Percentiles rank a stretch among this genome's conserved stretches.
Conservation (phyloP, 2,329 filamentous ascomycete species). For the Massarina eburnea region DNA sequence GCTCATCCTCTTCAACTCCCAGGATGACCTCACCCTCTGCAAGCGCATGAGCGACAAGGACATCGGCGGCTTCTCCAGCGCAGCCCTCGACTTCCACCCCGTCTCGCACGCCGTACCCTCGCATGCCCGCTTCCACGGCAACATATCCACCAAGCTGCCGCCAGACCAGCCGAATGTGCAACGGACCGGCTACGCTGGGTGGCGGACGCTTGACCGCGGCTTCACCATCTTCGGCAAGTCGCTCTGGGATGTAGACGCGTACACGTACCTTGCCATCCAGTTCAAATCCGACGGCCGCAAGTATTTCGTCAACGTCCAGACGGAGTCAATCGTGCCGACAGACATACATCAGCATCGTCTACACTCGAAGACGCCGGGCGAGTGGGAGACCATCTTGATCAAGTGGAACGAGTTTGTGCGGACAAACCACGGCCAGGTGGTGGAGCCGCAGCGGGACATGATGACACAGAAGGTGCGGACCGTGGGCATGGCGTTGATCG, state of each 20-base stretch:
- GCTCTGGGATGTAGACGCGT: slow-evolving; percentile 88
- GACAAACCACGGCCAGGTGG: slow-evolving; percentile 87
- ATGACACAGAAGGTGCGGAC: slow-evolving; percentile 82
- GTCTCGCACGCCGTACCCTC: slow-evolving; percentile 53
- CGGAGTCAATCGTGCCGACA: slow-evolving; percentile 89
- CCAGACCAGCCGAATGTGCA: slow-evolving; percentile 71
- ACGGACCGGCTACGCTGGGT: slow-evolving; percentile 85
- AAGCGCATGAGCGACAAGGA: slow-evolving; percentile 86
- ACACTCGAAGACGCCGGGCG: slow-evolving; percentile 73
- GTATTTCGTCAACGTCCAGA: slow-evolving; percentile 95
- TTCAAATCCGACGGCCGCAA: slow-evolving; percentile 88
- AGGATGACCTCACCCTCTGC: slow-evolving; percentile 48
- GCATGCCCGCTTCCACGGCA: slow-evolving; percentile 82
- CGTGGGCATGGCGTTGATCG: slow-evolving; percentile 84
- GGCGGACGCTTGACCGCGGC: slow-evolving; percentile 76
- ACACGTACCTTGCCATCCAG: slow-evolving; percentile 81
- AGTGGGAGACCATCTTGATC: slow-evolving; percentile 95
- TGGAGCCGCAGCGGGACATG: slow-evolving; percentile 91
- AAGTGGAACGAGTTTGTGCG: slow-evolving; percentile 91
- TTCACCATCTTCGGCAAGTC: slow-evolving; percentile 82
- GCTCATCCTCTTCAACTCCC: slow-evolving; percentile 64
- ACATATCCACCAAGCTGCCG: slow-evolving; percentile 84
- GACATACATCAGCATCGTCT: slow-evolving; percentile 94
- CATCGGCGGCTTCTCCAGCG: slow-evolving; percentile 82
- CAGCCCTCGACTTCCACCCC: slow-evolving; percentile 66